Base-by-base conservation (phyloP, 768 basidiomycete species). In the Suillus sp. region DNA sequence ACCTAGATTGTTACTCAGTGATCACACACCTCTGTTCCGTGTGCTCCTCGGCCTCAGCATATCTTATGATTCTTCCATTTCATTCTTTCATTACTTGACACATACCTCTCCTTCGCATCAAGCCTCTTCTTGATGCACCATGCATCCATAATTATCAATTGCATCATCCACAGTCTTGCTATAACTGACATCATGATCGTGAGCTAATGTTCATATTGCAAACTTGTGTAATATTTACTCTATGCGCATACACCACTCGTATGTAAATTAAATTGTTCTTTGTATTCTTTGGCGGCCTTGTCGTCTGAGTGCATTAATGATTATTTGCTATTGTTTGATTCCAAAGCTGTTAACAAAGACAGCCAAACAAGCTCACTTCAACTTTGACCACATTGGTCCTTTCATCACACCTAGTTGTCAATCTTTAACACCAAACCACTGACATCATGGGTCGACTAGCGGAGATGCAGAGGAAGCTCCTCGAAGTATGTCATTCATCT, bases 381-480 rank as follows among this genome's bases (percentile, higher is more conserved):
- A 57, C 55, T 40, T 57, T 13, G 55, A 56, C 55, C 37, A 38
- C 37, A 27, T 38, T 13, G 18, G 34, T n/a, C 10, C 62, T 64
- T 38, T 30, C 22, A 27, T 35, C 57, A 32, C 51, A 32, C 38
- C 61, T 27, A 55, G 20, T 18, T 51, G 27, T 18, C 30, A 10
- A 30, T 30, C 42, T 61, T 4, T 14, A 45, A 37, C 45, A 38
- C 50, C 51, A 43, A 53, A 64, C 57, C 57, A 65, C 59, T 22
- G 58, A 8, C 75, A 84, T 69, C 30, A 98, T 98, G 96, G 96
- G 96, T 71, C 86, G 93, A 55, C 86, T 98, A 62, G 96, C 96
- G 64, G 96, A 98, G 78, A 93, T 95, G 93, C 96, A 98, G 81
- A 87, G 95, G 67, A 97, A 94, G 90, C 92, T 98, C 78, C 75